A percentile compares a stretch with the other conserved stretches of the same genome.
Conservation (phyloP, 192 early-diverging fungal species). For the Coemansia sp. region DNA sequence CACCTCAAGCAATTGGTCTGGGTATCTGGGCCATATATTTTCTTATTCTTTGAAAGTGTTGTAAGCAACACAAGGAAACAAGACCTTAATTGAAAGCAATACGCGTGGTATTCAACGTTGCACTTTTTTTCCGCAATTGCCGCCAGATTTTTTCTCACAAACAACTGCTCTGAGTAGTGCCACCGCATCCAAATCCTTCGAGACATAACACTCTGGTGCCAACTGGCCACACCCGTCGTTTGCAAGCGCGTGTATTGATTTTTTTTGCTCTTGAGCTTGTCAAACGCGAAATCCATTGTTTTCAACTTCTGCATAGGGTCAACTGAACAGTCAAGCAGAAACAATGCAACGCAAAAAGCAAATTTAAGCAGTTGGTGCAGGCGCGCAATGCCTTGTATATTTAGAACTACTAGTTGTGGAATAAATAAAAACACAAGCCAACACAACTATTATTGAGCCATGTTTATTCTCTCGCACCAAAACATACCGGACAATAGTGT, state of each 20-base stretch:
- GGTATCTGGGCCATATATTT: background rate
- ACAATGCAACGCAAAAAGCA: slow-evolving; percentile 1
- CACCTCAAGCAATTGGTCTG: background rate
- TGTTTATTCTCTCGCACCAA: background rate
- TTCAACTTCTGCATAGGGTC: slow-evolving; percentile 4
- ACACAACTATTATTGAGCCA: background rate
- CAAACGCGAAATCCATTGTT: background rate
- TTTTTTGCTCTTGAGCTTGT: background rate
- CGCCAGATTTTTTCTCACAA: background rate
- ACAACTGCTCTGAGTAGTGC: background rate
- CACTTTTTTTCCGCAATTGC: background rate
- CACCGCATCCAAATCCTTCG: background rate
- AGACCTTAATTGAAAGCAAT: slow-evolving; percentile 6
- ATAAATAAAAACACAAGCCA: background rate
- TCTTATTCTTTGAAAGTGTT: background rate
- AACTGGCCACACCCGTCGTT: background rate
- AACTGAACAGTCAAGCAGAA: background rate
- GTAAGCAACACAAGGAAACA: background rate
- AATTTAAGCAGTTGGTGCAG: slow-evolving; percentile 8
- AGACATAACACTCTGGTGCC: background rate
- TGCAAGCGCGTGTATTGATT: background rate
- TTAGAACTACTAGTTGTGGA: background rate
- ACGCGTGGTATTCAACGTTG: slow-evolving; percentile 7
- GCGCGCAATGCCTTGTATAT: background rate
- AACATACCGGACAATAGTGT: background rate